A percentile compares a stretch with the other conserved stretches of the same genome.
phyloP scores from a whole-genome alignment of 495 filamentous ascomycete genomes.

The Xylaria telfairii region DNA sequence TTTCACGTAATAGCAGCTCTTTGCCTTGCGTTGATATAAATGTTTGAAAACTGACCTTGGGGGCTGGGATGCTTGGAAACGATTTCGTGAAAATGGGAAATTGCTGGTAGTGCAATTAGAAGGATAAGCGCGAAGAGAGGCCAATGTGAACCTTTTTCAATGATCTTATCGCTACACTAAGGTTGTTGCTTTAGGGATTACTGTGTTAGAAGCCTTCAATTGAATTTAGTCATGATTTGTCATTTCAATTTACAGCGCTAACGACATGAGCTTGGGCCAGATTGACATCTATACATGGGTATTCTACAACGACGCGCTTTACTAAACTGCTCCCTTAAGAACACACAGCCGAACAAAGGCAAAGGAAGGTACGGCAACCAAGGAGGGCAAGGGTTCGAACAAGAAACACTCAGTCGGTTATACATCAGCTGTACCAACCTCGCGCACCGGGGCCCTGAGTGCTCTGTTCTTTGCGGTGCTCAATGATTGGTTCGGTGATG shows the following conservation, averaged over 20 bases:
- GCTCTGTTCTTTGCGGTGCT: constrained; percentile 72
- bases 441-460: constrained; percentile 59
- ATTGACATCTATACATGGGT: constrained; percentile 2
- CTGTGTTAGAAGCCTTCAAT: neutral
- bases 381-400: neutral
- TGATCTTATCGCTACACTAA: neutral
- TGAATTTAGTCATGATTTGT: neutral
- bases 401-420: neutral
- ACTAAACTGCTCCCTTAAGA: neutral
- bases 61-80: neutral
- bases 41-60: neutral
- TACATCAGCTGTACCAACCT: constrained; percentile 76
- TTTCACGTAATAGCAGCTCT: neutral
- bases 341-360: neutral
- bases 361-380: neutral
- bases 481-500: constrained; percentile 80
- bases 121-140: neutral
- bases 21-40: neutral
- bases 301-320: constrained; percentile 7
- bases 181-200: neutral
- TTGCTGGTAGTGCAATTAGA: neutral
- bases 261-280: constrained; percentile 7
- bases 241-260: constrained; percentile 14
- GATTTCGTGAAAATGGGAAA: neutral
- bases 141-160: neutral